phyloP scores from a whole-genome alignment of 768 basidiomycete species.

The Trametes sanguinea region DNA sequence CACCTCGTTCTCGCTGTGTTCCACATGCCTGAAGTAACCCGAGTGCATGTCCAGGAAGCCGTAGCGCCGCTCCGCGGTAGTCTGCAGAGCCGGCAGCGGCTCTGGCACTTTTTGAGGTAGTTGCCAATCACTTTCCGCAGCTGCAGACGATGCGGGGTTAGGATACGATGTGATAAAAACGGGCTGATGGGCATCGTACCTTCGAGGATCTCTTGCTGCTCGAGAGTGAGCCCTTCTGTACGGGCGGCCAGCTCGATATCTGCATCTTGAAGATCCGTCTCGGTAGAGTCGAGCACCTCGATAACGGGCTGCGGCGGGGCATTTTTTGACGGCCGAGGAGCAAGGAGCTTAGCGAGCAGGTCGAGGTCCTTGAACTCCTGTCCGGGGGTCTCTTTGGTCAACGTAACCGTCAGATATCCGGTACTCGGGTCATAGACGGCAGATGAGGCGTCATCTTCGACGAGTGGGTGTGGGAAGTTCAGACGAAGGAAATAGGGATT shows the following conservation, averaged over 20 bases:
- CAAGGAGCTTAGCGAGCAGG: constrained; percentile 73
- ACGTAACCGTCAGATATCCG: constrained; percentile 74
- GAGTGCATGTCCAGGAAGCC: constrained; percentile 77
- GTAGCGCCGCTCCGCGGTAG: constrained; percentile 54
- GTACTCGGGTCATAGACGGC: constrained; percentile 75
- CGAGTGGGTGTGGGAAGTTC: constrained; percentile 64
- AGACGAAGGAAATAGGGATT: constrained; percentile 86
- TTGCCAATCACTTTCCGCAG: constrained; percentile 79
- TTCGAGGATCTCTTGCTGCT: constrained; percentile 52
- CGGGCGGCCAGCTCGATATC: constrained; percentile 45
- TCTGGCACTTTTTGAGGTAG: constrained; percentile 63
- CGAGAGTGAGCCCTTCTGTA: constrained; percentile 50
- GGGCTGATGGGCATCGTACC: constrained; percentile 40
- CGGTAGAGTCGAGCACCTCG: constrained; percentile 51
- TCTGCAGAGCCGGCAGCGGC: constrained; percentile 39
- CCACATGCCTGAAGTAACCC: constrained; percentile 73
- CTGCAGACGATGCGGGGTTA: constrained; percentile 39
- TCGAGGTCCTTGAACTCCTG: constrained; percentile 78
- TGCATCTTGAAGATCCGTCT: constrained; percentile 22
- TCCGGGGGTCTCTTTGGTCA: constrained; percentile 68
- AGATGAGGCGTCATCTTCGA: constrained; percentile 67
- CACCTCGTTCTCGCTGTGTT: constrained; percentile 78
- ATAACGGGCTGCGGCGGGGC: constrained; percentile 44
- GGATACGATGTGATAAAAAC: too few species aligned
- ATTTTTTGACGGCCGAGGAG: constrained; percentile 53